Evolutionary conservation across 1,139 yeast species (phyloP), one percentile per base, ranked within the genome.

Genomic region (Casaregolazyma suthepensis): DNA sequence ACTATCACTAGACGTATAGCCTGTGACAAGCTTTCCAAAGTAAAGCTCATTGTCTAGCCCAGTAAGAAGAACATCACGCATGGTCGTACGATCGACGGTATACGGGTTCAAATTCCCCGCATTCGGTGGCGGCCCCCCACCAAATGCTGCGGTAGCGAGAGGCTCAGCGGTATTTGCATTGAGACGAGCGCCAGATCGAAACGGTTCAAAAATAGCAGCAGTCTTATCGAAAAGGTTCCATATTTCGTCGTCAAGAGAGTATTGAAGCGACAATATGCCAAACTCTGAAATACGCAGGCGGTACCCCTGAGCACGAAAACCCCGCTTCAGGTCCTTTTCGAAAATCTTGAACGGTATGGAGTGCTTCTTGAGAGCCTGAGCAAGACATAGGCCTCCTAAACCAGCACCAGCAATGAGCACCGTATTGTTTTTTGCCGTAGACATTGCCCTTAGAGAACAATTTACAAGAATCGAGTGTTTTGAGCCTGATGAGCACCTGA

Each of bases 231-330:
- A 44, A 26, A 44, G 35, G 13, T 22, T 18, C 47, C 47, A 44
- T 22, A 44, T 19, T 20, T 20, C n/a, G 12, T 18, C 13, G 18
- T 6, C 9, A 17, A 26, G 20, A n/a, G 47, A 19, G 22, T 44
- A 44, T 44, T 44, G 12, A 15, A 44, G 37, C 2, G 47, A 26
- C 18, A 23, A 19, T n/a, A 20, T 44, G 10, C 47, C 47, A 19
- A 31, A 31, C 19, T 26, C 29, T 23, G 37, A 23, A 3, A 44
- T 44, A 3, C 47, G 47, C 18, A 44, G 15, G 9, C 47, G 31
- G 18, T 44, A 44, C n/a, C 47, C 47, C 9, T 44, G 47, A 22
- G 47, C 47, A 9, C 47, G 47, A 31, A 44, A 44, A 22, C 13
- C 35, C 5, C 22, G 29, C 17, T 26, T 44, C 47, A 44, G 13